Evolutionary conservation across 345 rosid genomes (phyloP).

Genomic region (Linum usitatissimum): DNA sequence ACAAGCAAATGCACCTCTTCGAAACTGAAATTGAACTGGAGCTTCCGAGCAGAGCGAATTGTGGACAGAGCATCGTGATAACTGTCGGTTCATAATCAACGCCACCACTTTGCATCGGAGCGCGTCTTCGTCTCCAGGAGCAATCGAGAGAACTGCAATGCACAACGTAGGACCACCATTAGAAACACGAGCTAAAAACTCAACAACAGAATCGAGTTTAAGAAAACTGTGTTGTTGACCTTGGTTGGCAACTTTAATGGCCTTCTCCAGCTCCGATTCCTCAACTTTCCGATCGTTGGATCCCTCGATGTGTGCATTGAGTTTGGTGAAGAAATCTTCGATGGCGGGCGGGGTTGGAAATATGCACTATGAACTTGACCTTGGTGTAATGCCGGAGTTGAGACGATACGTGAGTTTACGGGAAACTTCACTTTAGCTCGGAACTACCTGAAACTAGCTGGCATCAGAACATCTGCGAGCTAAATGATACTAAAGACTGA

Average conservation of each 20-base stretch:
- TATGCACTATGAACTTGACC: too few species aligned
- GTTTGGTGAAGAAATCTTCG: conserved; percentile 77
- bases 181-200: not conserved
- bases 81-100: conserved; percentile 48
- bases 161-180: not conserved
- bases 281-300: not conserved
- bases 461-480: too few species aligned
- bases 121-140: conserved; percentile 79
- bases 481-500: too few species aligned
- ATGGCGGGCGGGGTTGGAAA: conserved; percentile 50
- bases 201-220: not conserved
- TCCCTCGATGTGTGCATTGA: conserved; percentile 41
- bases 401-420: too few species aligned
- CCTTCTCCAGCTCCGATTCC: conserved; percentile 45
- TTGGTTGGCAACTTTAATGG: conserved; percentile 66
- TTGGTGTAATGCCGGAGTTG: too few species aligned
- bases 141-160: conserved; percentile 49
- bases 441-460: too few species aligned
- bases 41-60: conserved; percentile 35
- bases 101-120: conserved; percentile 80
- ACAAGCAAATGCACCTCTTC: conserved; percentile 35
- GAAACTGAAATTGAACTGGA: conserved; percentile 47
- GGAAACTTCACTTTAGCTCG: too few species aligned
- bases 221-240: conserved; percentile 18
- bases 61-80: conserved; percentile 58